phyloP scores from a whole-genome alignment of 495 filamentous ascomycete species.

The Penicillium paxilli region DNA sequence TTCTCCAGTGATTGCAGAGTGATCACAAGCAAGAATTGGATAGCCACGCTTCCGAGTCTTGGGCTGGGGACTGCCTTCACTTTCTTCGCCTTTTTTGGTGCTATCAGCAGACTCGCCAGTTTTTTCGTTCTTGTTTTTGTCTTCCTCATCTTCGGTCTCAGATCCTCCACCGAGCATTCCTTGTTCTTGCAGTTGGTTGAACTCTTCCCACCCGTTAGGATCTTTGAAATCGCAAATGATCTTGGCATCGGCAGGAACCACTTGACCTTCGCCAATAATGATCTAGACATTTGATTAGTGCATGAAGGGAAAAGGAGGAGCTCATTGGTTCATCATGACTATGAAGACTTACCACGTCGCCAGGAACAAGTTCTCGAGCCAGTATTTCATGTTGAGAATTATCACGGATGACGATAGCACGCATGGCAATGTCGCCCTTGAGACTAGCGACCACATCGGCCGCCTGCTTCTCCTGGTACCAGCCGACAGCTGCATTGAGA shows the following conservation, averaged over 20 bases:
- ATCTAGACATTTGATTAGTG: constrained; percentile 23
- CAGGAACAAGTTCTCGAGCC: constrained; percentile 74
- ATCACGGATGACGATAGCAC: constrained; percentile 66
- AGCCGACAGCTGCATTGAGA: constrained; percentile 74
- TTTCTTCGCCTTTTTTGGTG: constrained; percentile 9
- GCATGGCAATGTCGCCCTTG: constrained; percentile 81
- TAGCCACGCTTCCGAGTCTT: constrained; percentile 42
- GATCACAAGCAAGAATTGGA: constrained; percentile 65
- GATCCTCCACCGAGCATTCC: constrained; percentile 58
- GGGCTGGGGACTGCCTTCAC: constrained; percentile 13
- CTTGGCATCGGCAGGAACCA: constrained; percentile 68
- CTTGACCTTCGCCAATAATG: constrained; percentile 70
- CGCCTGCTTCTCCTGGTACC: constrained; percentile 84
- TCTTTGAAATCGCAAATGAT: constrained; percentile 72
- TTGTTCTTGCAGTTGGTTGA: constrained; percentile 54
- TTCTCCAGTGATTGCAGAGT: constrained; percentile 74
- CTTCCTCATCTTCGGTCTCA: constrained; percentile 48
- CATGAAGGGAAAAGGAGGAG: background rate
- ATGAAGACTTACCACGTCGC: constrained; percentile 66
- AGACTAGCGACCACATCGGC: constrained; percentile 78
- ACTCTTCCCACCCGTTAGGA: constrained; percentile 64
- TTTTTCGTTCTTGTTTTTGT: constrained; percentile 12
- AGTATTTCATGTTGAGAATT: constrained; percentile 64
- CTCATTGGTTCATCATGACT: background rate
- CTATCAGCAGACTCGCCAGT: background rate